A percentile compares a stretch with the other conserved stretches of the same genome.
Conservation (phyloP, 805 yeast genomes). For the Myxozyma melibiosi region DNA sequence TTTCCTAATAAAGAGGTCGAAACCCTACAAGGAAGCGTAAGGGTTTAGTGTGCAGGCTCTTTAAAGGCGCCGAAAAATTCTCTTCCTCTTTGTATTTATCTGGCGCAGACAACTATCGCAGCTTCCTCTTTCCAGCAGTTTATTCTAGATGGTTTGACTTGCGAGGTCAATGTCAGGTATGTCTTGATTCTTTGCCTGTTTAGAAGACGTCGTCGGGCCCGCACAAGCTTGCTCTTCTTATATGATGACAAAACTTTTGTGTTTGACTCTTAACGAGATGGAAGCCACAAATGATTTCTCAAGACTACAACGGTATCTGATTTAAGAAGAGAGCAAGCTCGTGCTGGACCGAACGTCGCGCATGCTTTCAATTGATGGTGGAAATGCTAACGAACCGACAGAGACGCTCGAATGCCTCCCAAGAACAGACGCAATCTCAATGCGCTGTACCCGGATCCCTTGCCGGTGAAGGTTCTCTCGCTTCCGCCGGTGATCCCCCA, state of each 20-base stretch:
- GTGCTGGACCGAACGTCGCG: neutral
- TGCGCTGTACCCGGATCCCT: conserved; percentile 51
- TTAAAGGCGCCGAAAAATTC: no score
- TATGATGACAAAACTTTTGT: conserved; percentile 22
- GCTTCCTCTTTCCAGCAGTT: no score
- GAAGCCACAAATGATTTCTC: conserved; percentile 33
- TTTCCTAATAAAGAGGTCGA: no score
- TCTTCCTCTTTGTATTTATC: no score
- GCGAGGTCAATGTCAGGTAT: no score
- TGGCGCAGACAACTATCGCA: no score
- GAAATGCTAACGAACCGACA: no score
- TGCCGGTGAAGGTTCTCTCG: conserved; percentile 55
- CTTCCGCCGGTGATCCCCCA: conserved; percentile 53
- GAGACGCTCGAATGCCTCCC: conserved; percentile 7
- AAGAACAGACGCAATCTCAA: conserved; percentile 35
- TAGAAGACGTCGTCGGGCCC: no score
- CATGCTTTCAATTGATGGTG: neutral
- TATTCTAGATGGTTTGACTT: no score
- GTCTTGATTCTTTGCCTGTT: no score
- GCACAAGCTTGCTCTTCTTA: neutral
- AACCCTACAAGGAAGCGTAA: no score
- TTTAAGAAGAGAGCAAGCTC: conserved; percentile 5
- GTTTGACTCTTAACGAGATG: conserved; percentile 30
- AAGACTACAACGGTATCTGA: conserved; percentile 99
- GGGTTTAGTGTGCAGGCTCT: no score